A percentile compares a stretch with the other conserved stretches of the same genome.
Evolutionary conservation across 352 stramenopile genomes (phyloP).

Genomic region (Paralagenidium karlingii): DNA sequence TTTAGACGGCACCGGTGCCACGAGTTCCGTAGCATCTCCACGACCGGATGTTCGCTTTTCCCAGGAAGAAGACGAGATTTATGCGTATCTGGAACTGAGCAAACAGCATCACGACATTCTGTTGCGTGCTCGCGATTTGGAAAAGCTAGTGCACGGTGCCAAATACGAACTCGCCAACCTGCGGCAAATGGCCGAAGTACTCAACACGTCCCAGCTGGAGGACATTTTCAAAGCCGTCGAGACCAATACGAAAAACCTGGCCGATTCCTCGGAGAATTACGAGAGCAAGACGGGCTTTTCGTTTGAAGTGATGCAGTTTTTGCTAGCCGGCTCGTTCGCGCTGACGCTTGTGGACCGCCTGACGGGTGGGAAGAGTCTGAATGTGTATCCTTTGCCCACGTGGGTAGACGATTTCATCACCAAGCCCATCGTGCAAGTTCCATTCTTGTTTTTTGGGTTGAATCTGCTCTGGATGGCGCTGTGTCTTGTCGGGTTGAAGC

Average conservation of each 20-base stretch:
- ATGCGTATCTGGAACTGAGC: slow-evolving; percentile 86
- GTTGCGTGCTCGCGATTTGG: slow-evolving; percentile 80
- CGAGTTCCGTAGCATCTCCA: no score
- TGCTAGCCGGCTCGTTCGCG: slow-evolving; percentile 85
- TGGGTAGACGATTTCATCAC: slow-evolving; percentile 44
- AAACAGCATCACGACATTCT: slow-evolving; percentile 82
- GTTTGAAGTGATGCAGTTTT: slow-evolving; percentile 81
- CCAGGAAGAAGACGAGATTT: slow-evolving; percentile 68
- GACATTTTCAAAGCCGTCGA: slow-evolving; percentile 84
- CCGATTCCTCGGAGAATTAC: slow-evolving; percentile 49
- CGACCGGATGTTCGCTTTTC: no score
- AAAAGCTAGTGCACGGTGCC: slow-evolving; percentile 85
- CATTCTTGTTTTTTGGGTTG: slow-evolving; percentile 76
- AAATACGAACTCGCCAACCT: slow-evolving; percentile 87
- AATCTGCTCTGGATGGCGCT: slow-evolving; percentile 80
- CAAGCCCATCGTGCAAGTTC: slow-evolving; percentile 32
- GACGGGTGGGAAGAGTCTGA: slow-evolving; percentile 81
- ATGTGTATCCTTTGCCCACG: slow-evolving; percentile 61
- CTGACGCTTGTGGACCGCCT: slow-evolving; percentile 90
- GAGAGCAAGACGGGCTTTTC: slow-evolving; percentile 47
- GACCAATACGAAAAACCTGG: slow-evolving; percentile 79
- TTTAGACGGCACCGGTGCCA: no score
- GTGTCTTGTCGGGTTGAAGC: slow-evolving; percentile 40
- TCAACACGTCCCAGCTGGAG: slow-evolving; percentile 83
- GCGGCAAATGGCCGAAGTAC: slow-evolving; percentile 80